A percentile compares a stretch with the other conserved stretches of the same genome.
Conservation (phyloP, 2,329 filamentous ascomycete species). For the Pestalotiopsis sp. region DNA sequence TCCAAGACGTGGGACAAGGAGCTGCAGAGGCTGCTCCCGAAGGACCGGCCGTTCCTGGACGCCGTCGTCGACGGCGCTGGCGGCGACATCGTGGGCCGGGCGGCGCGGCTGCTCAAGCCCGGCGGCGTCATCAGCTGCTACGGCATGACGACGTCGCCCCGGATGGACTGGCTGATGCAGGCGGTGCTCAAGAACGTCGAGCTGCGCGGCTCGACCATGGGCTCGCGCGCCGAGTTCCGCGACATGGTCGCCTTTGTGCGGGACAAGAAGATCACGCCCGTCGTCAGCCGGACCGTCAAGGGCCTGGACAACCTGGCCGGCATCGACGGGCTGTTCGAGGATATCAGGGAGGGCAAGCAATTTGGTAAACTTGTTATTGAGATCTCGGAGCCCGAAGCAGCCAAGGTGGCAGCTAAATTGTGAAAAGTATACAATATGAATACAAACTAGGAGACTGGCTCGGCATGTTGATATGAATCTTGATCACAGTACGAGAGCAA, state of each 20-base stretch:
- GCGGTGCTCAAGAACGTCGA: conserved; percentile 88
- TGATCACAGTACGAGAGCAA: neutral
- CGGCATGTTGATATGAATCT: neutral
- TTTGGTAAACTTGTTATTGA: conserved; percentile 92
- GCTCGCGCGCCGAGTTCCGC: conserved; percentile 82
- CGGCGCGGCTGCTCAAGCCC: conserved; percentile 68
- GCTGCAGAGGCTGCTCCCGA: conserved; percentile 61
- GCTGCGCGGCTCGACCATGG: conserved; percentile 85
- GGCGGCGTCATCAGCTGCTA: conserved; percentile 86
- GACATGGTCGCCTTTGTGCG: conserved; percentile 86
- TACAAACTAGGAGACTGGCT: neutral
- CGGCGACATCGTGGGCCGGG: conserved; percentile 75
- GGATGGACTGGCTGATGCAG: conserved; percentile 83
- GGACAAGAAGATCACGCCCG: conserved; percentile 69
- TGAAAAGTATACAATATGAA: conserved; percentile 21
- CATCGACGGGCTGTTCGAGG: conserved; percentile 81
- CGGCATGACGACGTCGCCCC: conserved; percentile 85
- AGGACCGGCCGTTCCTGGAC: conserved; percentile 69
- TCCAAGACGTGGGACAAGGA: conserved; percentile 79
- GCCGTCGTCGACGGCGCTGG: conserved; percentile 90
- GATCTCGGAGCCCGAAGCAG: conserved; percentile 42
- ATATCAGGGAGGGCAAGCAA: conserved; percentile 82
- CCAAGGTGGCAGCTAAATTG: conserved; percentile 36
- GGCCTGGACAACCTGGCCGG: conserved; percentile 74
- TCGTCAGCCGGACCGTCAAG: conserved; percentile 73